Evolutionary conservation across 768 basidiomycete genomes (phyloP), one percentile per base, ranked within the genome.

Genomic region (Lentinula boryana): DNA sequence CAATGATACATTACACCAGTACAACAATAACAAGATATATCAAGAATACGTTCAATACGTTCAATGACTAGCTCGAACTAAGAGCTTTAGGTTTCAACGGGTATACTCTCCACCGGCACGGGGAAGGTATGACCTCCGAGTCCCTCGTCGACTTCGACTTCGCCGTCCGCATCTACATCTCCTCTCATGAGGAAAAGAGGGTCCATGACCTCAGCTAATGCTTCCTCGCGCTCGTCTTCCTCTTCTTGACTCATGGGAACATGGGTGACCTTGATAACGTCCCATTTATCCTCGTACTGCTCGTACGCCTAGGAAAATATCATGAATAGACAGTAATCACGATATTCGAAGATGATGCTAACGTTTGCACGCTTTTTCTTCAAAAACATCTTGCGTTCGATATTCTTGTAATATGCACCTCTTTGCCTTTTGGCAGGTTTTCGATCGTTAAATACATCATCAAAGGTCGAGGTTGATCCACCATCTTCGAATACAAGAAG

Each of bases 401-500:
- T 91, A 68, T 87, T 87, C 73, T 92, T 94, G 75, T 93, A 93
- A 68, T 90, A 93, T 0, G 87, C 92, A n/a, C 88, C 91, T 67
- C 83, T 85, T 31, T 73, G 68, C 66, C 79, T 78, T 13, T 15
- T 36, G 7, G 15, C 18, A 41, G 55, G 33, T 46, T 44, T 58
- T 33, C 36, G 49, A 38, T 65, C 68, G 32, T 74, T 73, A 23
- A 71, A 68, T 10, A 76, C 66, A n/a, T 75, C 71, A 40, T 76
- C 74, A 31, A 75, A 67, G 33, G 69, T 69, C 27, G 73, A 63
- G 18, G 58, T 49, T 32, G 72, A 65, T 64, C 80, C 76, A 2
- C 82, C 88, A 35, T 86, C 82, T 71, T 91, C 84, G 27, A 93
- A 73, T 10, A 92, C 85, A 59, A 94, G 77, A 32, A 93, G 70